Evolutionary conservation across 805 yeast genomes (phyloP), one percentile per base, ranked within the genome.

Genomic region (Clavispora fructus): DNA sequence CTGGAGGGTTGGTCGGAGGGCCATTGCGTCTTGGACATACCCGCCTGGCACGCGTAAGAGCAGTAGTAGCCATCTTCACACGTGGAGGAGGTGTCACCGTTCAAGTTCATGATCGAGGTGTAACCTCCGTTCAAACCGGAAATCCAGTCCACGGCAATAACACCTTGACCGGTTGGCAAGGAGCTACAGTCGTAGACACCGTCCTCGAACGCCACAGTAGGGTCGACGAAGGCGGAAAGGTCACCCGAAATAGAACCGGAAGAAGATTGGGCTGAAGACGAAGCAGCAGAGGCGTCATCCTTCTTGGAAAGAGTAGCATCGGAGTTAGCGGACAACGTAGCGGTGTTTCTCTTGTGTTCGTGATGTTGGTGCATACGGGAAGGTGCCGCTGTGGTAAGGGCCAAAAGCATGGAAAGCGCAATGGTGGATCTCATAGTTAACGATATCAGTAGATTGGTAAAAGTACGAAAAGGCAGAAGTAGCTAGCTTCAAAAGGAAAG

Each of bases 21-120:
- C 96, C 95, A 92, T 76, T 92, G 99, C 46, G 97, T 89, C 82
- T 92, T 92, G 62, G 97, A 88, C 96, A 89, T 88, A 79, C 98
- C 99, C 38, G 97, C 82, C 75, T 90, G 95, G 77, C 99, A 92
- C 49, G 98, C 96, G 71, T 92, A 92, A 49, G 98, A 92, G 74
- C 99, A 83, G 74, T 82, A 83, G 63, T 72, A 75, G 41, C 86
- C 90, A 50, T 82, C 85, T 52, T 69, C 59, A 72, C 90, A 83
- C 17, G 59, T 55, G 40, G 68, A 52, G 14, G 74, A 64, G 51
- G 75, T 64, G 45, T 77, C 76, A 50, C 80, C 77, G 40, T 82
- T 64, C 49, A 75, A 63, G 55, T 79, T 71, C 68, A 64, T 64
- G 48, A 72, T 63, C 49, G 74, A 65, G 31, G 77, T 57, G 70